phyloP scores from a whole-genome alignment of 495 filamentous ascomycete genomes.

The Aspergillus carlsbadensis region DNA sequence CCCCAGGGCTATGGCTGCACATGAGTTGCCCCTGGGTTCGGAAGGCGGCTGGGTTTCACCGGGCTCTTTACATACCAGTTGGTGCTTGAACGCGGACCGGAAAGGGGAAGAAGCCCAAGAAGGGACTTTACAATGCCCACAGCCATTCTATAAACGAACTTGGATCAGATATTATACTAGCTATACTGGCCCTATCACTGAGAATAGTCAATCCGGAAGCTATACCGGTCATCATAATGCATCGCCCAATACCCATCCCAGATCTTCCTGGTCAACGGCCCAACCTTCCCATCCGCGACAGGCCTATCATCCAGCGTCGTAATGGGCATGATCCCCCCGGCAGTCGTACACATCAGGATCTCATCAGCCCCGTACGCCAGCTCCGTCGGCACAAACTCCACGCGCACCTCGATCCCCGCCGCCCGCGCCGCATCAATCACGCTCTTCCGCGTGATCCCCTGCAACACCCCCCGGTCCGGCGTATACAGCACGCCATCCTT shows the following conservation, averaged over 20 bases:
- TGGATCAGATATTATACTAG: too few relatives aligned
- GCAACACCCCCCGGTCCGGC: constrained; percentile 30
- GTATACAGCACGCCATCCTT: constrained; percentile 33
- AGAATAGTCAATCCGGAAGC: constrained; percentile 22
- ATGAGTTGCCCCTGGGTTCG: too few relatives aligned
- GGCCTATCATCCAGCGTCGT: constrained; percentile 34
- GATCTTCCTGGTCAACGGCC: constrained; percentile 37
- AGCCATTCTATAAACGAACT: too few relatives aligned
- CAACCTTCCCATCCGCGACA: constrained; percentile 33
- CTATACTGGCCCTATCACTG: too few relatives aligned
- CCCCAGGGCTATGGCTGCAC: too few relatives aligned
- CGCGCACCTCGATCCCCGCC: constrained; percentile 20
- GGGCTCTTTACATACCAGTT: too few relatives aligned
- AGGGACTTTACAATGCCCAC: too few relatives aligned
- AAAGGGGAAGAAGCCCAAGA: too few relatives aligned
- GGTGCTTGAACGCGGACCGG: too few relatives aligned
- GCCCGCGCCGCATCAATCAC: constrained; percentile 29
- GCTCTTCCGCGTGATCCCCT: constrained; percentile 34
- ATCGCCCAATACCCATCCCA: constrained; percentile 43
- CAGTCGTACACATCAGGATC: constrained; percentile 40
- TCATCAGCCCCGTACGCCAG: constrained; percentile 33
- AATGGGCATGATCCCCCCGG: constrained; percentile 42
- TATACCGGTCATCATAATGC: constrained; percentile 33
- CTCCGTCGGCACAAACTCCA: constrained; percentile 31
- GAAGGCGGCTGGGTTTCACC: too few relatives aligned